phyloP scores from a whole-genome alignment of 352 stramenopile genomes.

The Pythium dissimile region DNA sequence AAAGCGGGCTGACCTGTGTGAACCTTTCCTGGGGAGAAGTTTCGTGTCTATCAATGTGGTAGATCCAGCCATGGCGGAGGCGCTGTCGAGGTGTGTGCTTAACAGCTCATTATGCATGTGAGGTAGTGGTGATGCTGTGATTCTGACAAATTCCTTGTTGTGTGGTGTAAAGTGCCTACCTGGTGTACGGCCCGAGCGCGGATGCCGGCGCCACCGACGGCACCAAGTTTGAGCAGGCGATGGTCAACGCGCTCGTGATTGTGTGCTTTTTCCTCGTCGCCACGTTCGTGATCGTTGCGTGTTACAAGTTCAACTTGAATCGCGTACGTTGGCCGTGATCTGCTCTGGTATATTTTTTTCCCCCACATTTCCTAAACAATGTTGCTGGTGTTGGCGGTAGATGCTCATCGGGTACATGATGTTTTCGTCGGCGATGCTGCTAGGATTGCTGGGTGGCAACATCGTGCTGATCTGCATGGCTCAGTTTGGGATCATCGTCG shows the following conservation, averaged over 20 bases:
- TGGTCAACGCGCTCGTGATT: slow-evolving; percentile 89
- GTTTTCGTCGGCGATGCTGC: slow-evolving; percentile 83
- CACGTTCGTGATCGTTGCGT: slow-evolving; percentile 89
- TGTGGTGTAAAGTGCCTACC: slow-evolving; percentile 47
- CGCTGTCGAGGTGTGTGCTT: slow-evolving; percentile 57
- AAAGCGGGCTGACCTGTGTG: not conserved
- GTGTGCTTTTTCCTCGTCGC: slow-evolving; percentile 87
- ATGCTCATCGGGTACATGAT: slow-evolving; percentile 89
- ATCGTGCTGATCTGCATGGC: slow-evolving; percentile 71
- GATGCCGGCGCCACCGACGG: slow-evolving; percentile 48
- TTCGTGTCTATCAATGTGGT: slow-evolving; percentile 82
- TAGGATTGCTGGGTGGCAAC: slow-evolving; percentile 84
- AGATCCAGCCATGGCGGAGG: slow-evolving; percentile 66
- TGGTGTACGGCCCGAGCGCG: slow-evolving; percentile 68
- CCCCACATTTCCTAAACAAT: not conserved
- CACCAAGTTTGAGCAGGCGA: slow-evolving; percentile 67
- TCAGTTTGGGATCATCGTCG: slow-evolving; percentile 56
- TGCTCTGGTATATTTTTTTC: not conserved
- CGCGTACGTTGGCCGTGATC: slow-evolving; percentile 29
- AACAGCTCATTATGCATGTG: not conserved
- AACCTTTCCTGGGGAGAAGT: slow-evolving; percentile 24
- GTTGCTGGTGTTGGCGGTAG: slow-evolving; percentile 25
- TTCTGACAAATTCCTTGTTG: not conserved
- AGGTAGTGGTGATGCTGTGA: not conserved
- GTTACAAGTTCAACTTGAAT: slow-evolving; percentile 90